These are phyloP conservation scores for Edaphochlamys debaryana DNA, from an alignment of 139 green algal species.

Conservation along the genomic window DNA sequence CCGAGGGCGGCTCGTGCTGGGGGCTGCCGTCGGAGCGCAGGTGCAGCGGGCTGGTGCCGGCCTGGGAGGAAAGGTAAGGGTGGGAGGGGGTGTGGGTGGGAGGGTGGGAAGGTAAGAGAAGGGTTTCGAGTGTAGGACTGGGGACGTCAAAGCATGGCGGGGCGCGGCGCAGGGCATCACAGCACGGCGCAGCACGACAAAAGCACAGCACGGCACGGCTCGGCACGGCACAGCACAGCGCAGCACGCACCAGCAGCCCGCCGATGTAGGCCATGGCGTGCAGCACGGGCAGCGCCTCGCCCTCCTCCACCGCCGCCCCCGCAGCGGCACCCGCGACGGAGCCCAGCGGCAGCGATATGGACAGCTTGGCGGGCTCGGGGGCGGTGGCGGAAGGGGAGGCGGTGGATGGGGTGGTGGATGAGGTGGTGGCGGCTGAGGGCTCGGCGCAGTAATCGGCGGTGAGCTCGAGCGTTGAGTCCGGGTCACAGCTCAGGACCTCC, in stretches of 20 bases:
- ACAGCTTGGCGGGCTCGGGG: not conserved
- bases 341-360: not conserved
- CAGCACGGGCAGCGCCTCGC: slow-evolving; percentile 43
- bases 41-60: slow-evolving; percentile 42
- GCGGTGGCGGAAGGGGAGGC: not conserved
- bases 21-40: slow-evolving; percentile 18
- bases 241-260: slow-evolving; percentile 15
- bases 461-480: not conserved
- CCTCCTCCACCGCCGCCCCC: not conserved
- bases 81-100: not conserved
- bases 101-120: not conserved
- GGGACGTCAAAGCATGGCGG: too few relatives aligned
- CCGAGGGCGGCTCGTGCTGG: not conserved
- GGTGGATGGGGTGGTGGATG: not conserved
- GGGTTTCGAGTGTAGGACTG: too few relatives aligned
- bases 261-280: slow-evolving; percentile 52
- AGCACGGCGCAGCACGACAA: not conserved
- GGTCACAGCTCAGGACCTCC: not conserved
- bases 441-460: not conserved
- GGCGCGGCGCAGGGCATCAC: too few relatives aligned
- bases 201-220: not conserved
- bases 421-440: not conserved
- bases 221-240: not conserved
- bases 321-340: not conserved
- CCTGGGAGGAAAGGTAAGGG: not conserved